Evolutionary conservation across 768 basidiomycete species (phyloP), one percentile per base, ranked within the genome.

Genomic region (Pleurotus djamor): DNA sequence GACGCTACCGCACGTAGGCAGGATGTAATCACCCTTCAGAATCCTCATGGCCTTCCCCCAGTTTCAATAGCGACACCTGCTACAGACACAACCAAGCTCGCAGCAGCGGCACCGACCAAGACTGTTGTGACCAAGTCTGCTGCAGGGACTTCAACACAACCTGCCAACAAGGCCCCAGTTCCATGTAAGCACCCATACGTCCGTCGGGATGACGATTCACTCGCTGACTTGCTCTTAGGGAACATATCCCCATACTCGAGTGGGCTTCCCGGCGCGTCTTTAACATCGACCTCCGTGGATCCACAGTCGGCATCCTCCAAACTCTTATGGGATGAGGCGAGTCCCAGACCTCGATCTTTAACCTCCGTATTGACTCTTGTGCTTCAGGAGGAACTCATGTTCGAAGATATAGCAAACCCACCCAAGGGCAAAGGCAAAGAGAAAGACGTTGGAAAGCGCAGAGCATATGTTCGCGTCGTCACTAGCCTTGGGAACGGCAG

Each of bases 381-480:
- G 28, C 28, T 21, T 37, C 62, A 91, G 85, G 97, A 99, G 73
- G 96, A 98, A 69, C 78, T 96, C 13, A 99, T 99, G 97, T 99
- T 96, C 64, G 96, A 98, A 72, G 91, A 92, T 36, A 87, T 99
- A 64, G 80, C 87, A 10, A 89, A 88, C 60, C 86, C 87, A 12
- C 79, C 78, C 2, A 93, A 92, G 71, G 88, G 91, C 1, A 94
- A 94, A 72, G 89, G 88, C 1, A 98, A 98, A 72, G 95, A 96
- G 68, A 96, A 96, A 68, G 93, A 96, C 62, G 80, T 95, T 16
- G 89, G 93, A 9, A 94, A 92, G 68, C 86, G 91, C 47, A 87
- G 96, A 58, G 96, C 93, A 1, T 99, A 98, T 72, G 93, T 94
- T 48, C 91, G 96, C n/a, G 88, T 99, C 33, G 85, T 96, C 50